phyloP scores from a whole-genome alignment of 352 stramenopile species.

The Pythium chondricola region DNA sequence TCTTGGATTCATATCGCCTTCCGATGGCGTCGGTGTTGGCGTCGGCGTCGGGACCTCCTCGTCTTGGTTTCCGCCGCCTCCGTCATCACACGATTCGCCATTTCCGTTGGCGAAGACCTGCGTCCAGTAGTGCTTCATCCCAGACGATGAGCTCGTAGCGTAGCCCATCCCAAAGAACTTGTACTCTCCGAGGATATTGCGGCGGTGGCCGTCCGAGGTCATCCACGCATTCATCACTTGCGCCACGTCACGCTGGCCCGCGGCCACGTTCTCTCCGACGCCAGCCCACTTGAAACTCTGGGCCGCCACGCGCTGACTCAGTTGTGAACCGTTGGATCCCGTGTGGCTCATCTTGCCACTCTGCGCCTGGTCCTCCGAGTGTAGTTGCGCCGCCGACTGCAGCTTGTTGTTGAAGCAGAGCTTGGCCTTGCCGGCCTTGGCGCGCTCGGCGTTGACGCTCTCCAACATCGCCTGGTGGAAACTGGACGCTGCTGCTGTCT shows the following conservation, averaged over 20 bases:
- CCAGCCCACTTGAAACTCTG: conserved; percentile 12
- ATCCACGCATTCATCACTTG: conserved; percentile 33
- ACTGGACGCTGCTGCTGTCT: background rate
- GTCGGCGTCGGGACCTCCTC: background rate
- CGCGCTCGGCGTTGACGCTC: conserved; percentile 43
- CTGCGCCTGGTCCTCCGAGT: conserved; percentile 20
- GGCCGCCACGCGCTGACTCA: background rate
- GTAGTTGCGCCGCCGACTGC: conserved; percentile 14
- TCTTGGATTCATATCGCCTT: too few species aligned
- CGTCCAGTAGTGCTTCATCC: conserved; percentile 53
- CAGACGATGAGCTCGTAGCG: conserved; percentile 15
- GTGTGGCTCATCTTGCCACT: conserved; percentile 21
- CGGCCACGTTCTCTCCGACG: conserved; percentile 37
- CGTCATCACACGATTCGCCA: background rate
- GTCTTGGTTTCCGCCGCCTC: background rate
- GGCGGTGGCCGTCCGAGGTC: conserved; percentile 11
- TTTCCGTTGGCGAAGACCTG: conserved; percentile 31
- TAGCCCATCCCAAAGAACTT: conserved; percentile 39
- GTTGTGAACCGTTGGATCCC: conserved; percentile 5
- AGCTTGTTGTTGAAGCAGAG: conserved; percentile 19
- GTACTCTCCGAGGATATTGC: conserved; percentile 26
- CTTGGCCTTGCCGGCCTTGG: conserved; percentile 18
- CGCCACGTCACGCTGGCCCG: conserved; percentile 25
- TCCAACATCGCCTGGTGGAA: conserved; percentile 32
- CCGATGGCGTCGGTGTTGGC: background rate